Evolutionary conservation across 441 rosid species (phyloP).

Genomic region (Jatropha multifida): DNA sequence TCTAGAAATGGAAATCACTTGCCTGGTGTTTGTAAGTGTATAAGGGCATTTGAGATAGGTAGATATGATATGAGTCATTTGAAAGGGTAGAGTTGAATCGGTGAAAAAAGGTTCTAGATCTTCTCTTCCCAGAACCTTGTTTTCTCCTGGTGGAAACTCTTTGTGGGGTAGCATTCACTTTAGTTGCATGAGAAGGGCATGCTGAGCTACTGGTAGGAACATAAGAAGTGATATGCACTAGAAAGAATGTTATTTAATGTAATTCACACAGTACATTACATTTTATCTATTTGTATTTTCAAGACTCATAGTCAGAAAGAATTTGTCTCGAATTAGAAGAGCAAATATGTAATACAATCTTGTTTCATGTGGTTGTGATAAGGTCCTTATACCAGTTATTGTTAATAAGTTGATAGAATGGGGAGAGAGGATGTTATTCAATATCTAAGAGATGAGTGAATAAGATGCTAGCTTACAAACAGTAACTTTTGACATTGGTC

Average conservation of each 20-base stretch:
- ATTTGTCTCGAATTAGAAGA: slow-evolving; percentile 4
- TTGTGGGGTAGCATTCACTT: not conserved
- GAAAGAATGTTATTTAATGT: not conserved
- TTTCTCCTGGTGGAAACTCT: not conserved
- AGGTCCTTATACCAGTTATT: not conserved
- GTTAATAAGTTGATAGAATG: not conserved
- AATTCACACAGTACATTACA: not conserved
- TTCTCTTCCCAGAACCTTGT: not conserved
- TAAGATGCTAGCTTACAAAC: not conserved
- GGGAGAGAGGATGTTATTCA: not conserved
- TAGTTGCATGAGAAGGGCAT: slow-evolving; percentile 1
- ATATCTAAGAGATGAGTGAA: not conserved
- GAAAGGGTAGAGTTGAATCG: not conserved
- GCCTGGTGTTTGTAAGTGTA: not conserved
- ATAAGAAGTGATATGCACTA: not conserved
- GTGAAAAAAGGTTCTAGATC: not conserved
- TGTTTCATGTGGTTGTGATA: not conserved
- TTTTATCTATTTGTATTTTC: not conserved
- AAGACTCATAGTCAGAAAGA: not conserved
- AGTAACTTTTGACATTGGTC: not conserved
- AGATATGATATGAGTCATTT: not conserved
- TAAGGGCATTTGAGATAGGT: not conserved
- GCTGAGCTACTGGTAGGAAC: not conserved
- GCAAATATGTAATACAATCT: not conserved
- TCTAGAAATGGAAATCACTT: not conserved